These are phyloP conservation scores for Silene uniflora DNA, from an alignment of 148 eudicot genomes.

Conservation along the genomic window DNA sequence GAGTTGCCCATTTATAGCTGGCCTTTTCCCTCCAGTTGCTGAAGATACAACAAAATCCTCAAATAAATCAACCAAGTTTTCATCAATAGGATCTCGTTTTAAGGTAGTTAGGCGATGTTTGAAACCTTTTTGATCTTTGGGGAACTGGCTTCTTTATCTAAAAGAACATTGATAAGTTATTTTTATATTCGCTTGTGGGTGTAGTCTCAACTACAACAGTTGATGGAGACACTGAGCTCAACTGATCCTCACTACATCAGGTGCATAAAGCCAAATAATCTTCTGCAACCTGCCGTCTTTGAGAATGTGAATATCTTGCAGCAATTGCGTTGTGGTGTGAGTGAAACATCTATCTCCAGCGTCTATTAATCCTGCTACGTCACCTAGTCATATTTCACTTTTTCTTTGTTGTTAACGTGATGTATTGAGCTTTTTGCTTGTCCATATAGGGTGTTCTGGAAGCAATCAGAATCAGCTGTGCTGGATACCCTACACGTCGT, in stretches of 20 bases:
- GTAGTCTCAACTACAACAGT: constrained; percentile 85
- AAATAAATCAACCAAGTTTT: constrained; percentile 81
- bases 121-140: constrained; percentile 1
- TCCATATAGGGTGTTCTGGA: constrained; percentile 81
- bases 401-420: constrained; percentile 6
- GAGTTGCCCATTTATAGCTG: constrained; percentile 83
- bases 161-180: constrained; percentile 16
- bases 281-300: constrained; percentile 76
- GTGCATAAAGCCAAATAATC: constrained; percentile 97
- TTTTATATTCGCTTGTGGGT: constrained; percentile 24
- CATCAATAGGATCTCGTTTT: constrained; percentile 93
- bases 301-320: constrained; percentile 89
- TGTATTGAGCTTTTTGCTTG: constrained; percentile 17
- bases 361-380: constrained; percentile 1
- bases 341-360: constrained; percentile 30
- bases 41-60: constrained; percentile 57
- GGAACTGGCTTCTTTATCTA: constrained; percentile 10
- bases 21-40: constrained; percentile 71
- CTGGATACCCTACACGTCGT: constrained; percentile 98
- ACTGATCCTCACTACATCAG: constrained; percentile 94
- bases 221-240: constrained; percentile 90
- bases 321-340: constrained; percentile 99
- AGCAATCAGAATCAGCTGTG: constrained; percentile 99
- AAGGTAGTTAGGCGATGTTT: constrained; percentile 45
- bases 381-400: background rate